Evolutionary conservation across 1,284 basidiomycete species (phyloP).

Genomic region (Moesziomyces parantarcticus): DNA sequence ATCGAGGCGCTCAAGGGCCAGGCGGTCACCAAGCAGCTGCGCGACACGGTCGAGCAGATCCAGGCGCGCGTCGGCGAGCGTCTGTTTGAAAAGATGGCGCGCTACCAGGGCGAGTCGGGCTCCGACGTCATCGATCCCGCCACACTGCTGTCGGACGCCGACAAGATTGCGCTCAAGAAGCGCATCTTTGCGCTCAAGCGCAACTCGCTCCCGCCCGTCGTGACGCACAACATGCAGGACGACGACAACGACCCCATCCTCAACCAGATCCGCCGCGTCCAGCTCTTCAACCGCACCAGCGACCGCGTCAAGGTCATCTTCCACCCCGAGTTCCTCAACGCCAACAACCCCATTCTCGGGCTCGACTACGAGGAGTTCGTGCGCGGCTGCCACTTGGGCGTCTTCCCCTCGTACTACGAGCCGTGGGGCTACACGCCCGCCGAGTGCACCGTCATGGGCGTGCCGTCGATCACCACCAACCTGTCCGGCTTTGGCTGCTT

Average conservation of each 20-base stretch:
- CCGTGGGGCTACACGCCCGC: conserved; percentile 84
- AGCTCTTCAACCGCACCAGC: conserved; percentile 83
- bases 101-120: conserved; percentile 77
- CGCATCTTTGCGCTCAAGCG: conserved; percentile 96
- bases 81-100: conserved; percentile 91
- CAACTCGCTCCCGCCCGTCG: conserved; percentile 88
- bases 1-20: conserved; percentile 98
- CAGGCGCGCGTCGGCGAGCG: conserved; percentile 90
- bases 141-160: conserved; percentile 84
- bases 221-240: conserved; percentile 98
- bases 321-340: conserved; percentile 97
- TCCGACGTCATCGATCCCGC: conserved; percentile 58
- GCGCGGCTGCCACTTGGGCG: conserved; percentile 94
- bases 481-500: conserved; percentile 97
- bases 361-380: conserved; percentile 99
- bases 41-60: conserved; percentile 90
- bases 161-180: conserved; percentile 94
- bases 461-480: conserved; percentile 96
- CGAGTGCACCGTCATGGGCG: conserved; percentile 84
- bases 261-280: conserved; percentile 91
- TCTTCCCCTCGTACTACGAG: conserved; percentile 94
- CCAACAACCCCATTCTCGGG: conserved; percentile 95
- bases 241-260: conserved; percentile 91
- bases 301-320: conserved; percentile 97
- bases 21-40: conserved; percentile 94